Evolutionary conservation across 2,329 filamentous ascomycete species (phyloP), one percentile per base, ranked within the genome.

Genomic region (Aschersonia sp.): DNA sequence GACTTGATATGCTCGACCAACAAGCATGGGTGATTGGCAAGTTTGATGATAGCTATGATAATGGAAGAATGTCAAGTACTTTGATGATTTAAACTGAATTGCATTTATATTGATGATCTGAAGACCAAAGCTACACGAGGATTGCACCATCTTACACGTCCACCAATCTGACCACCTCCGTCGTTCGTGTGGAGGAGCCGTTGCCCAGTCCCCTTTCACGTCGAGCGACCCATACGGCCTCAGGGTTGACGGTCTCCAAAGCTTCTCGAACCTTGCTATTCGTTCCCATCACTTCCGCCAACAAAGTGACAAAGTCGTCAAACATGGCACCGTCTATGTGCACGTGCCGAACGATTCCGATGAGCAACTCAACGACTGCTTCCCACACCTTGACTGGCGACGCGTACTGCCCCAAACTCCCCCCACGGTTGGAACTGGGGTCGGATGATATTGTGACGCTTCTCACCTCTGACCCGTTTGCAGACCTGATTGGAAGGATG

Each of bases 181-280:
- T 55, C 29, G 60, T 54, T 6, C 73, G 73, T 9, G 58, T 61
- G 41, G 61, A 58, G 48, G 60, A 54, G 51, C 55, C 56, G 47
- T 66, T 56, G 38, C 69, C 56, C 50, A 63, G 53, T 7, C 73
- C 71, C 47, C 62, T 61, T 55, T 74, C 65, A 48, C 75, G 74
- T 57, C 77, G 63, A 41, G 70, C 68, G 53, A 91, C 63, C 87
- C 87, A 94, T 4, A 92, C 82, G 1, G 84, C 82, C 67, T 92
- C 86, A 1, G 73, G 68, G 60, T 91, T 89, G 47, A 83, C 66
- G 3, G 60, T 64, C 53, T 84, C 78, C 44, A 92, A 62, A 9
- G 77, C 78, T 35, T 66, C 63, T 45, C 70, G 73, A 9, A 82
- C 72, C 45, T 75, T 67, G 1, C 56, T 48, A 31, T 71, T 66